Evolutionary conservation across 2,329 filamentous ascomycete genomes (phyloP).

Genomic region (Ustulina deusta): DNA sequence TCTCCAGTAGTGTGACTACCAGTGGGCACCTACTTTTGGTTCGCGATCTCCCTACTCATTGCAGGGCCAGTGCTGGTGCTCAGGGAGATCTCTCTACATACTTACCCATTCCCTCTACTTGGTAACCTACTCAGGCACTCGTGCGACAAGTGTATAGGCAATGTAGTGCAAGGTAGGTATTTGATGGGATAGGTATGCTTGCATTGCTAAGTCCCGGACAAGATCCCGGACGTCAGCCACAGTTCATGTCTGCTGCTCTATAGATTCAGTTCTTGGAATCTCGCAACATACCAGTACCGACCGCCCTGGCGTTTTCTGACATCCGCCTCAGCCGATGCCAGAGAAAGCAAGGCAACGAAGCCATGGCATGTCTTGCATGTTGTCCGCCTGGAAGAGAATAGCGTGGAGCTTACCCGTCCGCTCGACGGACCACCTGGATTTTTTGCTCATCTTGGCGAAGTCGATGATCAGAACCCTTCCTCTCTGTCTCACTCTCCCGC

Average conservation of each 20-base stretch:
- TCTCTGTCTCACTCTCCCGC: constrained; percentile 1
- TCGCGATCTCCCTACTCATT: constrained; percentile 11
- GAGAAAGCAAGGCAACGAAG: constrained; percentile 34
- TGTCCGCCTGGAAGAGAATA: constrained; percentile 28
- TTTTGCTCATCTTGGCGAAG: constrained; percentile 30
- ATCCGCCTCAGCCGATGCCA: constrained; percentile 34
- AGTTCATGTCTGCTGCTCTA: not conserved
- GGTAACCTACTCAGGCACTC: not conserved
- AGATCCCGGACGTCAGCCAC: not conserved
- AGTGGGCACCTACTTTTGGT: not conserved
- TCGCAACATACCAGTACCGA: constrained; percentile 21
- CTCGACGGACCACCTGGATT: constrained; percentile 18
- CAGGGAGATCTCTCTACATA: not conserved
- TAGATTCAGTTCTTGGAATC: constrained; percentile 11
- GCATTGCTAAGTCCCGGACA: not conserved
- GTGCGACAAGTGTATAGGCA: not conserved
- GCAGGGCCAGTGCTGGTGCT: not conserved
- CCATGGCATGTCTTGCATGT: constrained; percentile 37
- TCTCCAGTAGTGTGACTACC: not conserved
- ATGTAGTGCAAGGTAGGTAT: not conserved
- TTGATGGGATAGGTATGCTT: not conserved
- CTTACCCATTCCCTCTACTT: not conserved
- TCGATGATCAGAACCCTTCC: constrained; percentile 27
- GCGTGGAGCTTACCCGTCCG: constrained; percentile 29
- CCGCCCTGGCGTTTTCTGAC: constrained; percentile 14